Evolutionary conservation across 202 grass and related monocot genomes (phyloP), one percentile per base, ranked within the genome.

Genomic region (Hordeum pubiflorum): DNA sequence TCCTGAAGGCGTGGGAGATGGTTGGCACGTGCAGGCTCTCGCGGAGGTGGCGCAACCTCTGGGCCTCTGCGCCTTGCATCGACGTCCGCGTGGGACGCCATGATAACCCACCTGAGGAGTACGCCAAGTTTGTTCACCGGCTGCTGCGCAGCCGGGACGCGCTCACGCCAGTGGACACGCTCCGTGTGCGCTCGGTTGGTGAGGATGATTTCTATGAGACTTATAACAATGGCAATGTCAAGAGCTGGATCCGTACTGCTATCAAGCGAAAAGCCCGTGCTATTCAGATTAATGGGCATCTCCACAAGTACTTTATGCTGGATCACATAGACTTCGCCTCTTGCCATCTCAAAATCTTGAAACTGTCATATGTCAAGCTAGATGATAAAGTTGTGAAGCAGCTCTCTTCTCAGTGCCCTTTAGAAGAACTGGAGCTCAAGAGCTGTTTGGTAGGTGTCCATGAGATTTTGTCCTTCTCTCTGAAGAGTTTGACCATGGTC

Each of bases 41-140:
- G 2, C 82, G 79, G 15, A 66, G 89, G 58, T 87, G 77, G 77
- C 77, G 62, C 44, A 15, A 85, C 38, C 74, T 87, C 40, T 91
- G 70, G 89, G 33, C 85, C 17, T 38, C 68, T 17, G 72, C 82
- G 22, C 89, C 89, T 29, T 91, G 84, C 26, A 33, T 85, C 8
- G 61, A 83, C 37, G 3, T 81, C 50, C 61, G 59, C 3, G 7
- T 67, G 0, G 78, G 38, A 10, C 3, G 2, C 9, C 17, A 75
- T 40, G 11, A 72, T 1, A 8, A 48, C 0, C 6, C 61, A 26
- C 77, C 61, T 3, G 7, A 8, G 9, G 10, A 86, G 0, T 32
- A 29, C 3, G 48, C 52, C 70, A 86, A 33, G 62, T 86, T 86
- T 38, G 78, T 81, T 29, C n/a, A 86, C 62, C 20, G 84, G 2